phyloP scores from a whole-genome alignment of 2,329 filamentous ascomycete species.

The Sarocladiaceae sp. region DNA sequence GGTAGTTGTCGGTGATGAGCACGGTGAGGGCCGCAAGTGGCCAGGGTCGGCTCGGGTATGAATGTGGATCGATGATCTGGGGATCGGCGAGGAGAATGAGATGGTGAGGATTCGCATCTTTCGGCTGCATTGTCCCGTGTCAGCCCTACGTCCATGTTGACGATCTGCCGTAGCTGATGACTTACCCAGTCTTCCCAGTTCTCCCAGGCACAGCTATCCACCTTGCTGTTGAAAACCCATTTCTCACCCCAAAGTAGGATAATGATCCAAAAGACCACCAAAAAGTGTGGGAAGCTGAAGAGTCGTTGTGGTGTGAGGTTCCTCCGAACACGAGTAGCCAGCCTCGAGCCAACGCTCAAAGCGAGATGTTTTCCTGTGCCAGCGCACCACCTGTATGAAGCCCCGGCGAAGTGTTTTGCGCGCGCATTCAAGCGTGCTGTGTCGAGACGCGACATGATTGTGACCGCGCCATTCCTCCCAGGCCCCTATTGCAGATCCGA shows the following conservation, averaged over 20 bases:
- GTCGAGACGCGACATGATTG: constrained; percentile 2
- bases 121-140: constrained; percentile 48
- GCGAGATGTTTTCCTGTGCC: neutral
- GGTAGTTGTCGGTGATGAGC: constrained; percentile 77
- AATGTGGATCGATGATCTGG: constrained; percentile 87
- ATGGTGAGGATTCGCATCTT: constrained; percentile 72
- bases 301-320: constrained; percentile 47
- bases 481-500: constrained; percentile 6
- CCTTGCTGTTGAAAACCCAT: constrained; percentile 64
- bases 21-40: constrained; percentile 48
- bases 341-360: constrained; percentile 10
- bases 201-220: constrained; percentile 71
- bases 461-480: constrained; percentile 5
- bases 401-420: neutral
- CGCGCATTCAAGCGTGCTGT: constrained; percentile 1
- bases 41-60: constrained; percentile 77
- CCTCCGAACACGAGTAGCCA: constrained; percentile 21
- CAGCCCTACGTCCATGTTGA: constrained; percentile 10
- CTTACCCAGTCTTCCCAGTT: constrained; percentile 91
- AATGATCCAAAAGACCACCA: constrained; percentile 69
- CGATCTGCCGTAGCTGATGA: constrained; percentile 12
- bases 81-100: constrained; percentile 83
- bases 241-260: constrained; percentile 81
- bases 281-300: constrained; percentile 57
- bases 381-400: neutral